Percentiles rank a stretch among this genome's conserved stretches.
phyloP scores from a whole-genome alignment of 345 rosid genomes.

The Euclidium syriacum region DNA sequence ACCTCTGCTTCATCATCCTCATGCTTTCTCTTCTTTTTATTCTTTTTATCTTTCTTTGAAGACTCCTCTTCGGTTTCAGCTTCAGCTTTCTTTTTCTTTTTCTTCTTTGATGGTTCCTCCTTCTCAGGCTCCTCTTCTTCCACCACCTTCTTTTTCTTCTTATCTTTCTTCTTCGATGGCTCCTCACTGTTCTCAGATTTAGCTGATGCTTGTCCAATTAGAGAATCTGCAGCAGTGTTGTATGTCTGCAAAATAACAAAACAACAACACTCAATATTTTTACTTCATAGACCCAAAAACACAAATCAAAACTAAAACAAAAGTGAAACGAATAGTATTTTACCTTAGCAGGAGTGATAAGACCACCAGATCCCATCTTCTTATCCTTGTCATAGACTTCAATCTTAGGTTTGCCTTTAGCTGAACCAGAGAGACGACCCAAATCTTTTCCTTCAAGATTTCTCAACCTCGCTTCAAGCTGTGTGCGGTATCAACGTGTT shows the following conservation, averaged over 20 bases:
- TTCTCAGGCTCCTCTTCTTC: conserved; percentile 28
- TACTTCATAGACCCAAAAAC: neutral
- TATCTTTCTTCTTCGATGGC: conserved; percentile 33
- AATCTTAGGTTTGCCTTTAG: conserved; percentile 84
- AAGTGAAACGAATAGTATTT: neutral
- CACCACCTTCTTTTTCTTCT: conserved; percentile 46
- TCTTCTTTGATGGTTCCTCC: conserved; percentile 57
- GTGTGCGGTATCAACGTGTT: conserved; percentile 1
- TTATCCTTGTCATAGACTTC: conserved; percentile 82
- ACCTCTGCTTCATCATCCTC: conserved; percentile 29
- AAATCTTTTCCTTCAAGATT: conserved; percentile 77
- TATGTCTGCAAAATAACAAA: conserved; percentile 45
- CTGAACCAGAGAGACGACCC: conserved; percentile 73
- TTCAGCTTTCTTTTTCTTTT: conserved; percentile 40
- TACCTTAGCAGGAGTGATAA: conserved; percentile 84
- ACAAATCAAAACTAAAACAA: neutral
- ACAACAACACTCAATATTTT: neutral
- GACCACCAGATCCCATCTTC: conserved; percentile 60
- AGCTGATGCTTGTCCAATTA: conserved; percentile 42
- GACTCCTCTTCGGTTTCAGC: conserved; percentile 18
- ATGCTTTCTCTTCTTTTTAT: conserved; percentile 45
- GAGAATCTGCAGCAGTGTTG: conserved; percentile 70
- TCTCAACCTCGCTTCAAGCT: conserved; percentile 83
- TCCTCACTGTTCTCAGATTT: conserved; percentile 22
- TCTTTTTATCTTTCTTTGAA: conserved; percentile 25